Evolutionary conservation across 176 grass and related monocot species (phyloP).

Genomic region (Carex kokanica): DNA sequence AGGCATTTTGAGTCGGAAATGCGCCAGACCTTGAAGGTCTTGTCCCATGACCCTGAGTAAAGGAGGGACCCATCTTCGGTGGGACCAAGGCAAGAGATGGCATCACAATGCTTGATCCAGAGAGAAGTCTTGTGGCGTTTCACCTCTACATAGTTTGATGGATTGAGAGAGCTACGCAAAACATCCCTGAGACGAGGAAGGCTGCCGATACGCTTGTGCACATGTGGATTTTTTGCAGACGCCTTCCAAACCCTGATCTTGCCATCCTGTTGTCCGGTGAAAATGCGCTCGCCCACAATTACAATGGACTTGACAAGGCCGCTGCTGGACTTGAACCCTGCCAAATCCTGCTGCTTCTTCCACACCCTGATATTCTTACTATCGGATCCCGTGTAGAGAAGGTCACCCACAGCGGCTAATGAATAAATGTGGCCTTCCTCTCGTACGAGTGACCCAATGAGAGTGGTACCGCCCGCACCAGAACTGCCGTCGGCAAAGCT

Average conservation of each 20-base stretch:
- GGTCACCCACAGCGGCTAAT: constrained; percentile 58
- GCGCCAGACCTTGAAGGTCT: constrained; percentile 97
- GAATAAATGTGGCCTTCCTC: constrained; percentile 96
- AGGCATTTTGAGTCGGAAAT: constrained; percentile 87
- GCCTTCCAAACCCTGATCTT: constrained; percentile 92
- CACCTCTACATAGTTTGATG: constrained; percentile 90
- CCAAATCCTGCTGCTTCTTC: constrained; percentile 92
- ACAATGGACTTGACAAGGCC: constrained; percentile 94
- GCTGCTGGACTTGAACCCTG: constrained; percentile 88
- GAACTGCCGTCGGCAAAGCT: constrained; percentile 17
- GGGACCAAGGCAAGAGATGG: constrained; percentile 75
- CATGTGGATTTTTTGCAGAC: constrained; percentile 59
- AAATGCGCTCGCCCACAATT: constrained; percentile 78
- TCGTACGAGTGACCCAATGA: constrained; percentile 62
- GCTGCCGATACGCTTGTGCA: constrained; percentile 84
- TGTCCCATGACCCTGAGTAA: constrained; percentile 97
- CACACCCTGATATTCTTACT: constrained; percentile 99
- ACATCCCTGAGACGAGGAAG: constrained; percentile 84
- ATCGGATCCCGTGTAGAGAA: constrained; percentile 87
- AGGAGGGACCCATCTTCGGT: constrained; percentile 53
- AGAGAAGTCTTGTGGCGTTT: constrained; percentile 62
- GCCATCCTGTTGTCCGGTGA: constrained; percentile 97
- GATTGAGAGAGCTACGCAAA: constrained; percentile 71
- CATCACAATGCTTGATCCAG: constrained; percentile 94
- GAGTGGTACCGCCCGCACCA: constrained; percentile 21